Conservation (phyloP, 2,329 filamentous ascomycete species). For the Pseudofabraea citricarpa region DNA sequence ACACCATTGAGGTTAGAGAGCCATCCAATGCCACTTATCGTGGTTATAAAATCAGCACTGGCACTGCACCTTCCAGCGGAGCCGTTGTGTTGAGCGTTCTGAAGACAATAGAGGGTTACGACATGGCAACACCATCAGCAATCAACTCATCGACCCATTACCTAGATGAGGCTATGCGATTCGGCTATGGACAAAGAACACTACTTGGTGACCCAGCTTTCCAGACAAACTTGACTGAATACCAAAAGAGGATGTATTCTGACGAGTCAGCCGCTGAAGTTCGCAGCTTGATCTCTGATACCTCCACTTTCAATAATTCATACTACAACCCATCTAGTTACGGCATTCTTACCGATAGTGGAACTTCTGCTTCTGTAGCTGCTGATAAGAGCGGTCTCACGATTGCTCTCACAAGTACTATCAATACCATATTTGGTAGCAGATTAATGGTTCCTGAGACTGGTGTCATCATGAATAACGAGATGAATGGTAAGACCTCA, state of each 20-base stretch:
- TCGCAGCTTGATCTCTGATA: conserved; percentile 53
- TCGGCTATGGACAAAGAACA: conserved; percentile 59
- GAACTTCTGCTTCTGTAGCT: conserved; percentile 47
- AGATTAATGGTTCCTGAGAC: conserved; percentile 61
- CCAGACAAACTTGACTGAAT: conserved; percentile 53
- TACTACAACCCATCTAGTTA: conserved; percentile 58
- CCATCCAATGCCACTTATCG: conserved; percentile 62
- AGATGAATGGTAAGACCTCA: conserved; percentile 55
- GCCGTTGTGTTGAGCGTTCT: conserved; percentile 69
- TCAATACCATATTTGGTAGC: conserved; percentile 64
- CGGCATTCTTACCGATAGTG: conserved; percentile 46
- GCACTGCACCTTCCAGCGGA: conserved; percentile 74
- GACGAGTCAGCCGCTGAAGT: conserved; percentile 46
- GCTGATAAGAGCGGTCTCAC: conserved; percentile 56
- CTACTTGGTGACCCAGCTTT: conserved; percentile 60
- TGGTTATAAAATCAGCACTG: conserved; percentile 64
- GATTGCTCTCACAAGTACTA: conserved; percentile 60
- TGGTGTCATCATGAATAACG: conserved; percentile 63
- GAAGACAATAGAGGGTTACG: conserved; percentile 71
- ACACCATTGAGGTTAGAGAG: conserved; percentile 61
- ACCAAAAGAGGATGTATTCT: conserved; percentile 48
- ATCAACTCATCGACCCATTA: conserved; percentile 61
- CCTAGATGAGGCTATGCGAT: conserved; percentile 62
- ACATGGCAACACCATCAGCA: conserved; percentile 51
- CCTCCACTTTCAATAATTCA: conserved; percentile 50